Evolutionary conservation across 73 alveolate species (phyloP).

Genomic region (Urostyla sp.): DNA sequence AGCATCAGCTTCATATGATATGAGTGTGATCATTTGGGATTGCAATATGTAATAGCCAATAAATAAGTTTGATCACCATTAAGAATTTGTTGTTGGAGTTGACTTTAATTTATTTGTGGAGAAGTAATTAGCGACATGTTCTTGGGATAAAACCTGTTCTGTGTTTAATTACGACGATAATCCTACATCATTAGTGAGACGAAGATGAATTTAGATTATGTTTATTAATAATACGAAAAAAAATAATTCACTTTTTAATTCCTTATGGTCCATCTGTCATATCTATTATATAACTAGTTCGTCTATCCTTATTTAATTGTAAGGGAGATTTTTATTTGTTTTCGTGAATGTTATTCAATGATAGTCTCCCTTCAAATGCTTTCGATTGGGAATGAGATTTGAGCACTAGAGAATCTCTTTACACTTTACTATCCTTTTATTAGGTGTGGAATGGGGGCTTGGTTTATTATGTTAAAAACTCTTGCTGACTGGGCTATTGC

Average conservation of each 20-base stretch:
- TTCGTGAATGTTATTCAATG: background rate
- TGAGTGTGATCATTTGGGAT: conserved; percentile 94
- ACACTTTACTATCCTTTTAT: too few relatives aligned
- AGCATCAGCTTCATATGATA: conserved; percentile 95
- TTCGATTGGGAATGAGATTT: too few relatives aligned
- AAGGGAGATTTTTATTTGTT: background rate
- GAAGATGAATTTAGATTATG: background rate
- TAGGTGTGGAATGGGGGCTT: too few relatives aligned
- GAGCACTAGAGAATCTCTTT: too few relatives aligned
- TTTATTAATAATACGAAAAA: too few relatives aligned
- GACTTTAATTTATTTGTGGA: conserved; percentile 90
- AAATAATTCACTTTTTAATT: background rate
- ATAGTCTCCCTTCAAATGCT: too few relatives aligned
- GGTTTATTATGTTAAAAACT: too few relatives aligned
- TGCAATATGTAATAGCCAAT: conserved; percentile 77
- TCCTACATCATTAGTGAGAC: conserved; percentile 36
- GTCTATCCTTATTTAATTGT: background rate
- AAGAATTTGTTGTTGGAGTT: conserved; percentile 96
- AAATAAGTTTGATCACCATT: conserved; percentile 87
- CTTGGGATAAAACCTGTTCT: conserved; percentile 96
- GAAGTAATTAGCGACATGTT: conserved; percentile 85
- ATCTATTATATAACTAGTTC: too few relatives aligned
- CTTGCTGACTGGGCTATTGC: too few relatives aligned
- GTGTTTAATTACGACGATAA: conserved; percentile 84
- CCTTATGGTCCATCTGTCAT: too few relatives aligned